Evolutionary conservation across 192 early-diverging fungal genomes (phyloP).

Genomic region (Coemansia sp.): DNA sequence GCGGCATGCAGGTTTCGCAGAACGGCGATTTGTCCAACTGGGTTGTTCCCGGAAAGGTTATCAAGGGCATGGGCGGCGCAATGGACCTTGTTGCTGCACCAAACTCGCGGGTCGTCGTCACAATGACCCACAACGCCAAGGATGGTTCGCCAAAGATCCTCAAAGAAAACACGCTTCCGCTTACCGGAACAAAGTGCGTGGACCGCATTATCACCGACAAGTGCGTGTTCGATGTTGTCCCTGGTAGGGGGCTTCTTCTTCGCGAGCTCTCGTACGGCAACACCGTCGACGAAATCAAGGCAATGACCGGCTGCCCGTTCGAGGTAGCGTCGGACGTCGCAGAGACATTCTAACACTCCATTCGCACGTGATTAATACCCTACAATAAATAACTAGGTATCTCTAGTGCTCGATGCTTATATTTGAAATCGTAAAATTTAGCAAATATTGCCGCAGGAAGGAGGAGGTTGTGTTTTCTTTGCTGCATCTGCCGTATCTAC

Average conservation of each 20-base stretch:
- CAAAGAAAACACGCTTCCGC: slow-evolving; percentile 65
- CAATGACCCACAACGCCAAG: slow-evolving; percentile 66
- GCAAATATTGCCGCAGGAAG: not conserved
- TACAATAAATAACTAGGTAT: not conserved
- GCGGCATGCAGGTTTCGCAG: slow-evolving; percentile 75
- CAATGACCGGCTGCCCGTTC: slow-evolving; percentile 64
- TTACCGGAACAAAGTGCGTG: slow-evolving; percentile 70
- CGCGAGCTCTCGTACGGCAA: slow-evolving; percentile 65
- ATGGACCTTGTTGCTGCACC: slow-evolving; percentile 77
- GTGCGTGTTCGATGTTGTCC: slow-evolving; percentile 71
- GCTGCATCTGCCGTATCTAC: too few species aligned
- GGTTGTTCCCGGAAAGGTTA: slow-evolving; percentile 84
- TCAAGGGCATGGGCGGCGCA: slow-evolving; percentile 83
- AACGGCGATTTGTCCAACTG: slow-evolving; percentile 80
- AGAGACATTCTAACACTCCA: slow-evolving; percentile 33
- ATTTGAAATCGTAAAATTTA: not conserved
- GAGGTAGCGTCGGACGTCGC: slow-evolving; percentile 55
- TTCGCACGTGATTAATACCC: not conserved
- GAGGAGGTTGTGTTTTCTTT: too few species aligned
- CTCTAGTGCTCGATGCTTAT: too few species aligned
- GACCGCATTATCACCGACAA: slow-evolving; percentile 67
- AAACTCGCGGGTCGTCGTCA: slow-evolving; percentile 72
- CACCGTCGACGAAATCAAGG: slow-evolving; percentile 65
- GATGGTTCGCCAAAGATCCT: slow-evolving; percentile 74
- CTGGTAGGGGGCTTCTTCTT: slow-evolving; percentile 58